phyloP scores from a whole-genome alignment of 805 yeast genomes.

The Lachancea cidri region DNA sequence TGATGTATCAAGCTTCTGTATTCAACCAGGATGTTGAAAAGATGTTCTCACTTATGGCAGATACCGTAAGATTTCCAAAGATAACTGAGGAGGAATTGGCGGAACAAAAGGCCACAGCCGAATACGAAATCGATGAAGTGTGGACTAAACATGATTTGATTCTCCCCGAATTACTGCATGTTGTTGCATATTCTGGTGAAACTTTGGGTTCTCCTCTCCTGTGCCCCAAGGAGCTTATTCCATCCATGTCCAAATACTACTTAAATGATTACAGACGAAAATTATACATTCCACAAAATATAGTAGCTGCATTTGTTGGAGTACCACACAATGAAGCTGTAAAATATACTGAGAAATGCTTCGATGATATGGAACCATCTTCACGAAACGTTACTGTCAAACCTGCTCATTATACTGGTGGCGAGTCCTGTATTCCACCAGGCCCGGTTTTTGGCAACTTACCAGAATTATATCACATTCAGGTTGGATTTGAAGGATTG shows the following conservation, averaged over 20 bases:
- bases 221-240: constrained; percentile 69
- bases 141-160: constrained; percentile 77
- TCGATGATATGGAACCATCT: constrained; percentile 53
- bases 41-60: constrained; percentile 72
- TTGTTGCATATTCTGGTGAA: constrained; percentile 64
- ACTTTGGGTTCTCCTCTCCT: constrained; percentile 84
- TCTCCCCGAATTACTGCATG: constrained; percentile 86
- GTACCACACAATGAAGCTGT: constrained; percentile 66
- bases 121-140: constrained; percentile 79
- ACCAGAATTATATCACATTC: constrained; percentile 80
- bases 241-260: constrained; percentile 46
- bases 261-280: constrained; percentile 55
- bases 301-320: constrained; percentile 86
- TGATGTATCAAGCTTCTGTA: constrained; percentile 91
- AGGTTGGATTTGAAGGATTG: constrained; percentile 82
- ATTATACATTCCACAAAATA: constrained; percentile 72
- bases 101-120: constrained; percentile 68
- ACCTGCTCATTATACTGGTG: constrained; percentile 53
- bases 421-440: constrained; percentile 50
- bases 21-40: constrained; percentile 78
- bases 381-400: constrained; percentile 24
- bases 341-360: constrained; percentile 52
- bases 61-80: constrained; percentile 70
- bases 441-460: constrained; percentile 55
- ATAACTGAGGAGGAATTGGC: constrained; percentile 64